Base-by-base conservation (phyloP, 2,329 filamentous ascomycete genomes). In the Dendrostoma leiphaemia region DNA sequence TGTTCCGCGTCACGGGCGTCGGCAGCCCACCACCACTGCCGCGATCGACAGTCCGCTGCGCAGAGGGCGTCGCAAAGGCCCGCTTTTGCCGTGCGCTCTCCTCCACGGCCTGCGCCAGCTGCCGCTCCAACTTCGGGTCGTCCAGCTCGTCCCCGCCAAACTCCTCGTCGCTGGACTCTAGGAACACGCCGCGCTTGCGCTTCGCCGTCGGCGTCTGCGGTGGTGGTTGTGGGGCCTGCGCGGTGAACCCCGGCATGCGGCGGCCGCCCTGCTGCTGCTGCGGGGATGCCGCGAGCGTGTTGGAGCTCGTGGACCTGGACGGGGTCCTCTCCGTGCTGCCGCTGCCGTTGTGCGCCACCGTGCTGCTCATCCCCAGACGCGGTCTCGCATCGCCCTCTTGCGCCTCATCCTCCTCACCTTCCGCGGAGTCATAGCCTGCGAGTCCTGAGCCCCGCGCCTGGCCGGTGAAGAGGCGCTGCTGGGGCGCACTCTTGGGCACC, bases 81-180 rank as follows among this genome's bases (percentile, higher is more conserved):
- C 47, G 54, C 23, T 57, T 40, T 51, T 63, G 67, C 37, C 65
- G 64, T 12, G 64, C 67, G 54, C 68, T 73, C 35, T 62, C 60
- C 46, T 75, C 72, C 4, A 69, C 63, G 19, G 71, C 62, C n/a
- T 58, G 62, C 19, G 61, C 66, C 55, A 76, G 63, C 54, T 73
- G 61, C 24, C 65, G 61, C 57, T 73, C 74, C 38, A 71, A 70
- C n/a, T 75, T 72, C 7, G 72, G 70, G 15, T 64, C 67, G 4
- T 72, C 31, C 13, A 61, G 57, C n/a, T 71, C 71, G 28, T 63
- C 65, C 17, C 70, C 66, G 1, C 48, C 56, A 46, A 43, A 53
- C 13, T 54, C 37, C 6, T 67, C 65, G 32, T 60, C 60, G 21
- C 64, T 65, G 3, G 66, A 63, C 9, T 63, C 62, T 4, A 61